These are phyloP conservation scores for Neopestalotiopsis sp. DNA, from an alignment of 2,329 filamentous ascomycete genomes.

Conservation along the genomic window DNA sequence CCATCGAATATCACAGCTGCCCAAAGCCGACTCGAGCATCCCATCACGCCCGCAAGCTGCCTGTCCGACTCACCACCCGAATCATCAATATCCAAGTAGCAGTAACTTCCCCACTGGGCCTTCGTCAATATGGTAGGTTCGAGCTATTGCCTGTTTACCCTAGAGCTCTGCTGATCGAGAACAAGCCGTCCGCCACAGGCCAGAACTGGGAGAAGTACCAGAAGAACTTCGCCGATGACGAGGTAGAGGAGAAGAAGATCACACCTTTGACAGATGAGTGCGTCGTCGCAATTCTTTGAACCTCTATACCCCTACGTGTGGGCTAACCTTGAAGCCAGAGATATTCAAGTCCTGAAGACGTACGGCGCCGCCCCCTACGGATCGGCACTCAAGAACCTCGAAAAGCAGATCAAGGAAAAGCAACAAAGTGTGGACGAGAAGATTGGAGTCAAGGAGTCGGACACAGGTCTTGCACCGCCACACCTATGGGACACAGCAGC, in stretches of 20 bases:
- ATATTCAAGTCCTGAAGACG: conserved; percentile 99
- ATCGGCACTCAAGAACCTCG: conserved; percentile 91
- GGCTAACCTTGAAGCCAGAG: conserved; percentile 61
- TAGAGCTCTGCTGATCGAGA: conserved; percentile 27
- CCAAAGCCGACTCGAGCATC: conserved; percentile 1
- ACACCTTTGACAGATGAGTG: conserved; percentile 95
- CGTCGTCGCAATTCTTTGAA: conserved; percentile 30
- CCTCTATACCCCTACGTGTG: conserved; percentile 32
- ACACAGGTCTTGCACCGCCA: conserved; percentile 95
- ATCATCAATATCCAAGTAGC: conserved; percentile 42
- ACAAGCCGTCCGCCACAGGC: conserved; percentile 92
- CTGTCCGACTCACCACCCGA: background rate
- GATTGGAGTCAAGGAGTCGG: conserved; percentile 96
- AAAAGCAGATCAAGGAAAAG: conserved; percentile 99
- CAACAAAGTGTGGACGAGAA: conserved; percentile 98
- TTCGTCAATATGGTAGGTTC: conserved; percentile 33
- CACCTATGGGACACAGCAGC: conserved; percentile 99
- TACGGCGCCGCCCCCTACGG: conserved; percentile 98
- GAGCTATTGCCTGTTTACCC: conserved; percentile 1
- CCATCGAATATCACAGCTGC: background rate
- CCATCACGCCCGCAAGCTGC: background rate
- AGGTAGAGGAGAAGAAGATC: conserved; percentile 99
- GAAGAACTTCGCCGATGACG: conserved; percentile 96
- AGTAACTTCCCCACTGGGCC: conserved; percentile 39
- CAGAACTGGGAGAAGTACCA: conserved; percentile 98